Base-by-base conservation (phyloP, 768 basidiomycete species). In the Chalciporus sphaerocephalus region DNA sequence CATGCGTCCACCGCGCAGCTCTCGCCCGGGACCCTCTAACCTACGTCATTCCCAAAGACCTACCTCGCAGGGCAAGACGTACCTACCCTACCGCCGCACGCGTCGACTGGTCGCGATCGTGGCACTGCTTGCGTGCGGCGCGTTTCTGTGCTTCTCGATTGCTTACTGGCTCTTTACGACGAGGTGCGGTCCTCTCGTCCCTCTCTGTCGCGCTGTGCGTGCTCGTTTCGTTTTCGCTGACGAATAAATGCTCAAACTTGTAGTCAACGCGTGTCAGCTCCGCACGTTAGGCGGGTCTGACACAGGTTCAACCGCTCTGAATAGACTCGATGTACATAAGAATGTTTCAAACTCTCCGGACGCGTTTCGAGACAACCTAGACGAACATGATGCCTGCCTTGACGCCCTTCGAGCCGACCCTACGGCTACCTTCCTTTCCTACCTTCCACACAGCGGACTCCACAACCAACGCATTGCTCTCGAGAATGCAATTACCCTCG, bases 381-480 rank as follows among this genome's bases (percentile, higher is more conserved):
- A 69, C 25, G 55, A 54, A 39, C 33, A 37, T 22, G 37, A 44
- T n/a, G 16, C 42, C 5, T 50, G 50, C 9, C 52, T 56, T 15
- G 3, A 25, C 8, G 11, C 27, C 1, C 45, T 54, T 36, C 49
- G 44, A 17, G 39, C 38, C 2, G 60, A 67, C 44, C 51, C 53
- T 2, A 45, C 62, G 11, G 71, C 72, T 49, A 69, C 60, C 42
- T 92, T 76, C 61, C 64, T 92, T 16, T 73, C 86, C 16, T 92
- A 88, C 61, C 71, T 92, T 16, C 88, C 89, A 11, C 88, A 92
- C 60, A 87, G 85, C 51, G 86, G 87, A 3, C 85, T 87, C 53
- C 87, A 92, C 65, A 92, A 89, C 62, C 87, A 92, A 66, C 82
- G 88, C 25, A 89, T 92, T 52, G 83, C 87, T 15, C 75, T 92